Conservation (phyloP, 2,329 filamentous ascomycete genomes). For the Aspergillus tubingensis region DNA sequence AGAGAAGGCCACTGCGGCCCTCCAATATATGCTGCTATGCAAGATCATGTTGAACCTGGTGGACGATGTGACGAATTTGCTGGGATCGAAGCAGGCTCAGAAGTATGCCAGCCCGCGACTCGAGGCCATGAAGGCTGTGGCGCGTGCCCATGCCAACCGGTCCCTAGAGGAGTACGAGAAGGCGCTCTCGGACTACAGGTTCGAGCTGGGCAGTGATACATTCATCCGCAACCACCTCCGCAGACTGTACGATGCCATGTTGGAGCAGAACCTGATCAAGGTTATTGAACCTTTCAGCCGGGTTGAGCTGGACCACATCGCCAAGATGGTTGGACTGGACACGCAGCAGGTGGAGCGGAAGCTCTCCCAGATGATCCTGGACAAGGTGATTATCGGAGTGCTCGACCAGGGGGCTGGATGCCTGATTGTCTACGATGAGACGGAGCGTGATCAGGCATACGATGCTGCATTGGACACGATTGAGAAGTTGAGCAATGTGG, state of each 20-base stretch:
- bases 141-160: constrained; percentile 90
- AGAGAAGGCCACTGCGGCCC: constrained; percentile 85
- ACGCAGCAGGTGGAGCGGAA: constrained; percentile 97
- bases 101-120: constrained; percentile 95
- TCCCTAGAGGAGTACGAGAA: constrained; percentile 97
- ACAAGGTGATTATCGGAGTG: constrained; percentile 98
- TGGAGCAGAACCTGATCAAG: constrained; percentile 99
- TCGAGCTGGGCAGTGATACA: constrained; percentile 88
- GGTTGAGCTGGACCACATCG: constrained; percentile 95
- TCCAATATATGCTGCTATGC: constrained; percentile 99
- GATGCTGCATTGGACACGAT: constrained; percentile 93
- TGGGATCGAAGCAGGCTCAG: constrained; percentile 93
- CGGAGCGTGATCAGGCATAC: constrained; percentile 87
- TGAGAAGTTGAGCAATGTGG: constrained; percentile 94
- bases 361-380: constrained; percentile 98
- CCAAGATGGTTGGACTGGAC: constrained; percentile 95
- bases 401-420: constrained; percentile 97
- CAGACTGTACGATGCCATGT: constrained; percentile 94
- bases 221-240: constrained; percentile 98
- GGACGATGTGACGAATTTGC: constrained; percentile 92
- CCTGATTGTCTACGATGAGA: constrained; percentile 95
- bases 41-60: constrained; percentile 99
- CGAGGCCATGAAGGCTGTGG: constrained; percentile 99
- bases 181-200: constrained; percentile 84
- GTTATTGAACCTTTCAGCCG: constrained; percentile 98